These are phyloP conservation scores for Metrosideros polymorpha DNA, from an alignment of 441 rosid genomes.

Conservation along the genomic window DNA sequence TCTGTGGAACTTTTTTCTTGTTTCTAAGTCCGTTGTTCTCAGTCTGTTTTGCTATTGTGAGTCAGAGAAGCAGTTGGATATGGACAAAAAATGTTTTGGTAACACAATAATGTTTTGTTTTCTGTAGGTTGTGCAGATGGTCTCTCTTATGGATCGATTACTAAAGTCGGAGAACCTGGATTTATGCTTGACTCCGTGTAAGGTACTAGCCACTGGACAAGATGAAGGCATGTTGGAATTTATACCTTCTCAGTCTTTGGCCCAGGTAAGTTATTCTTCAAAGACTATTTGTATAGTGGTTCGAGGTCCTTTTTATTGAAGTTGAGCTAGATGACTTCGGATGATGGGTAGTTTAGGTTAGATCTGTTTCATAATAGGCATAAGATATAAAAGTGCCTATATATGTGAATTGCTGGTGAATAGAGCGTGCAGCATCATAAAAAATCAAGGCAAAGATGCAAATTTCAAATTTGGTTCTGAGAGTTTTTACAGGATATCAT, in stretches of 20 bases:
- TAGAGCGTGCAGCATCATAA: background rate
- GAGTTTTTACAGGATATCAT: background rate
- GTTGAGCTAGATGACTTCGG: background rate
- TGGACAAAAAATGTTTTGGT: background rate
- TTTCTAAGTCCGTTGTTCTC: background rate
- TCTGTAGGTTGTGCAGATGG: constrained; percentile 94
- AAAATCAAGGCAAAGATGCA: background rate
- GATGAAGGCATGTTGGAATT: constrained; percentile 99
- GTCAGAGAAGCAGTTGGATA: background rate
- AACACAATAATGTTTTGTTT: background rate
- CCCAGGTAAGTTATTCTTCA: constrained; percentile 50
- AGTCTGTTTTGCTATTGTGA: background rate
- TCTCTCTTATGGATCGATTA: constrained; percentile 94
- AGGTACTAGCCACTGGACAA: constrained; percentile 95
- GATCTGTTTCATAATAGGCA: background rate
- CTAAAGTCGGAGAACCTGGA: constrained; percentile 95
- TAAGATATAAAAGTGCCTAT: too few species aligned
- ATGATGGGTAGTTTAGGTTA: background rate
- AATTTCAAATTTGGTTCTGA: background rate
- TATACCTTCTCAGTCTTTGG: constrained; percentile 88
- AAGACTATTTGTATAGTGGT: background rate
- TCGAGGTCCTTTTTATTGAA: background rate
- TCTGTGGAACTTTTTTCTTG: background rate
- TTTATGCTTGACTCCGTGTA: constrained; percentile 83
- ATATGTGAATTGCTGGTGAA: background rate